Evolutionary conservation across 371 early-diverging fungal species (phyloP), one percentile per base, ranked within the genome.

Genomic region (Gilbertella persicaria): DNA sequence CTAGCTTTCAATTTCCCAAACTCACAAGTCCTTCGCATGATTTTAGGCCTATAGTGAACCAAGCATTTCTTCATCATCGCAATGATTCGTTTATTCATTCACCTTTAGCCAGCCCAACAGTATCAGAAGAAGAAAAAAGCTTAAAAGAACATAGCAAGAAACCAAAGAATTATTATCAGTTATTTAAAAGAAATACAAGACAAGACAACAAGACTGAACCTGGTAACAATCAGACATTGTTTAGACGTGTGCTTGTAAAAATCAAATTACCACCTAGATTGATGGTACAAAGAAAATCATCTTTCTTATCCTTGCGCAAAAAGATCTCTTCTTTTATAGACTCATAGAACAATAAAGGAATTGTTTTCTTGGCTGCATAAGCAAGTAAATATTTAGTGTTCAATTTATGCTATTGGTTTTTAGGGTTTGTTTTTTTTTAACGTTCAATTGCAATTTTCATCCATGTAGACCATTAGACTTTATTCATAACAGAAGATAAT

Each of bases 271-370:
- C 55, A 12, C 42, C 55, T n/a, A 48, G 42, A n/a, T 33, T 48
- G 25, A 21, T 45, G 28, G 36, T 55, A 12, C 48, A 47, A 55
- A 47, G 55, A 29, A 55, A 26, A 10, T 12, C 55, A 30, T 55
- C 55, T 40, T 39, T 55, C 21, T 30, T 41, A 16, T 41, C 55
- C 55, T 49, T 55, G 49, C 55, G 42, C 41, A 55, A 55, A 42
- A 42, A 55, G 24, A 21, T 17, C 25, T 48, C 36, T 9, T 55
- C 41, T 48, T 55, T 41, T n/a, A n/a, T n/a, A n/a, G n/a, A n/a
- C n/a, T n/a, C n/a, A n/a, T n/a, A n/a, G n/a, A n/a, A n/a, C n/a
- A n/a, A n/a, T n/a, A n/a, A n/a, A n/a, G n/a, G n/a, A n/a, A n/a
- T n/a, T n/a, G n/a, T n/a, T n/a, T n/a, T n/a, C n/a, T n/a, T n/a